These are phyloP conservation scores for Colletotrichum lentis DNA, from an alignment of 2,329 filamentous ascomycete species.

Conservation along the genomic window DNA sequence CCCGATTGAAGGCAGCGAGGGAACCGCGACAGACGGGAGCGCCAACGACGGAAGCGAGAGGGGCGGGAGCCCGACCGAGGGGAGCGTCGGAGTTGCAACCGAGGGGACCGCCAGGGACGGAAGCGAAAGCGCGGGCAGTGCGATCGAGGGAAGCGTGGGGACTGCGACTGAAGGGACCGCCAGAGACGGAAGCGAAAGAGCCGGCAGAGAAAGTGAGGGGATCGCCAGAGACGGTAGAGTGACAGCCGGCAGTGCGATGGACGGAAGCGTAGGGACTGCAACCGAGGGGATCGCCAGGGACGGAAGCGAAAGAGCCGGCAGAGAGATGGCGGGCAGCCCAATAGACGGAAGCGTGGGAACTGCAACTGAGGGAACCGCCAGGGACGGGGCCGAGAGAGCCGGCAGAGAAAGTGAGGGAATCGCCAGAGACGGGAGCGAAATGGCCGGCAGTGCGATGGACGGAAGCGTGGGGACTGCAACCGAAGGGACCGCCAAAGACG, in stretches of 20 bases:
- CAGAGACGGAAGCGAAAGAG: background rate
- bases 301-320: background rate
- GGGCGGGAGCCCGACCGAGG: background rate
- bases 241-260: background rate
- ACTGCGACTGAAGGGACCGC: background rate
- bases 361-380: background rate
- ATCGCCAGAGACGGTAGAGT: background rate
- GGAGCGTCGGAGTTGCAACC: background rate
- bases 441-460: background rate
- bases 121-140: background rate
- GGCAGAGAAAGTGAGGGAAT: background rate
- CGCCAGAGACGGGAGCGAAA: background rate
- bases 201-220: background rate
- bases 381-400: too few species aligned
- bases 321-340: background rate
- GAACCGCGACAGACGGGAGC: background rate
- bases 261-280: background rate
- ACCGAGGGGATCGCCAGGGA: background rate
- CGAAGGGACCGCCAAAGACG: background rate
- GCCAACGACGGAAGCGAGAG: background rate
- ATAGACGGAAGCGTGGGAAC: background rate
- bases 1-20: background rate
- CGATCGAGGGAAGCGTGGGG: background rate
- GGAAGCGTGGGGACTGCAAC: background rate
- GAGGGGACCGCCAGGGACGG: background rate